These are phyloP conservation scores for Aurifilum marmelostoma DNA, from an alignment of 2,329 filamentous ascomycete species.

Conservation along the genomic window DNA sequence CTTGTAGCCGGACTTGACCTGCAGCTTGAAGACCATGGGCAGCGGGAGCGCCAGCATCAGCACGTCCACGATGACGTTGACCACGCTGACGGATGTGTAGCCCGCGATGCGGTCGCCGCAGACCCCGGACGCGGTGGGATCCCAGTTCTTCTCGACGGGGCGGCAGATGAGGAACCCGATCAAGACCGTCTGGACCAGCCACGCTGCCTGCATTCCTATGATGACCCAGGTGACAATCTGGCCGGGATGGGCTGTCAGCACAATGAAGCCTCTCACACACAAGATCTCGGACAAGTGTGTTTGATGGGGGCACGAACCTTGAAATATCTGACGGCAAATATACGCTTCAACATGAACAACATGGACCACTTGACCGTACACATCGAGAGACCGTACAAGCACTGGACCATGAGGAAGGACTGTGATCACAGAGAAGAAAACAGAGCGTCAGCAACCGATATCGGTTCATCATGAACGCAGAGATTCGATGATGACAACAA, in stretches of 20 bases:
- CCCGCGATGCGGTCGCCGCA: slow-evolving; percentile 43
- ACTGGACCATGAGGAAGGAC: slow-evolving; percentile 22
- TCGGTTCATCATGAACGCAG: neutral
- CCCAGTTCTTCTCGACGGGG: slow-evolving; percentile 34
- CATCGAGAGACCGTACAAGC: slow-evolving; percentile 22
- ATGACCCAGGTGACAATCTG: slow-evolving; percentile 23
- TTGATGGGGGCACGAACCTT: slow-evolving; percentile 9
- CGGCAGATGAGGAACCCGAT: slow-evolving; percentile 35
- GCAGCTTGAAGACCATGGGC: slow-evolving; percentile 41
- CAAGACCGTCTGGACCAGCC: slow-evolving; percentile 25
- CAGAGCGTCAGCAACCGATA: neutral
- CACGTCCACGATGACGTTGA: slow-evolving; percentile 45
- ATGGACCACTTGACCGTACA: slow-evolving; percentile 26
- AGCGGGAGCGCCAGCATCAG: slow-evolving; percentile 44
- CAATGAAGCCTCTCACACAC: too few relatives aligned
- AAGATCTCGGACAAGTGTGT: neutral
- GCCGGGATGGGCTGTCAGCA: too few relatives aligned
- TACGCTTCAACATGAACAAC: slow-evolving; percentile 26
- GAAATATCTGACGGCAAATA: slow-evolving; percentile 23
- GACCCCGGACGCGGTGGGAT: slow-evolving; percentile 35
- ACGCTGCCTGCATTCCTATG: slow-evolving; percentile 21
- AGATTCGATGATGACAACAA: neutral
- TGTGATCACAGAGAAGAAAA: neutral
- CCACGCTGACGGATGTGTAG: slow-evolving; percentile 45
- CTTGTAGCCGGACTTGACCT: slow-evolving; percentile 38